Evolutionary conservation across 352 stramenopile species (phyloP).

Genomic region (Globisporangium canariense): DNA sequence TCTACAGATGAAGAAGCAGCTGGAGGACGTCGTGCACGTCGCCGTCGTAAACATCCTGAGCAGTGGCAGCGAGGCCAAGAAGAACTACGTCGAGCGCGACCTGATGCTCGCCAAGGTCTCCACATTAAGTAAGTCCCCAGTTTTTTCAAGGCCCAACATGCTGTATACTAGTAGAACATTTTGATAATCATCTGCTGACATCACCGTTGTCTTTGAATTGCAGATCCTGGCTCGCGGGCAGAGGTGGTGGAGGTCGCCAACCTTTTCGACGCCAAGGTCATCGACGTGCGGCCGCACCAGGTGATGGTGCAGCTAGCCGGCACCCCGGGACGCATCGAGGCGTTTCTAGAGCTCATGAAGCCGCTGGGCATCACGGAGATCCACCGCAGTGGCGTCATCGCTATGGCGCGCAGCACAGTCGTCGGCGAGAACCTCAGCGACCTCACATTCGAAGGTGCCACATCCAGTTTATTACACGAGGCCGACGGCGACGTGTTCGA

Average conservation of each 20-base stretch:
- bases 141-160: not conserved
- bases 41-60: conserved; percentile 85
- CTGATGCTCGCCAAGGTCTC: conserved; percentile 87
- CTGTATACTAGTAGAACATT: too few species aligned
- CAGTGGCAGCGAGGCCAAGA: conserved; percentile 52
- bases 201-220: not conserved
- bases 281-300: conserved; percentile 79
- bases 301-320: conserved; percentile 83
- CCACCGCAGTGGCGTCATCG: conserved; percentile 82
- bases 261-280: conserved; percentile 85
- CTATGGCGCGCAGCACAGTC: conserved; percentile 71
- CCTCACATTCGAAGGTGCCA: conserved; percentile 70
- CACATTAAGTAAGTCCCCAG: conserved; percentile 51
- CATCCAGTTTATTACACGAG: conserved; percentile 66
- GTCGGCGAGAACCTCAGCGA: conserved; percentile 65
- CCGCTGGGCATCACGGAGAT: conserved; percentile 81
- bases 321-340: conserved; percentile 71
- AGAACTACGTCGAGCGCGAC: conserved; percentile 86
- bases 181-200: too few species aligned
- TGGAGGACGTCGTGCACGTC: conserved; percentile 86
- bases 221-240: conserved; percentile 58
- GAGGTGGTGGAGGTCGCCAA: conserved; percentile 81
- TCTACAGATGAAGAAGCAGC: conserved; percentile 82
- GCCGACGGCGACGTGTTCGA: conserved; percentile 62
- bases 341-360: conserved; percentile 81